Evolutionary conservation across 495 filamentous ascomycete species (phyloP).

Genomic region (Xylaria longipes): DNA sequence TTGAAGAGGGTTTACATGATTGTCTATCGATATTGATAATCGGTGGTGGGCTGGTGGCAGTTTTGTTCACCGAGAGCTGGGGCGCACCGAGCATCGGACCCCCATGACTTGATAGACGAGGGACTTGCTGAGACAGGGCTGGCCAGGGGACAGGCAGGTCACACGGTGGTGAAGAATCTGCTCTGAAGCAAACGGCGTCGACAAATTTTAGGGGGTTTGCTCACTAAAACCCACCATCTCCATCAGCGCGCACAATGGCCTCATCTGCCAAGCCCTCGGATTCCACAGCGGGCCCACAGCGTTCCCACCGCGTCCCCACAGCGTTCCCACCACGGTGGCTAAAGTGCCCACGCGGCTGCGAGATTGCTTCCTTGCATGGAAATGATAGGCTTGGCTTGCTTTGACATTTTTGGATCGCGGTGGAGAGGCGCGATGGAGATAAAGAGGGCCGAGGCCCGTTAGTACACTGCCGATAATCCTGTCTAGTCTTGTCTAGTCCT

Average conservation of each 20-base stretch:
- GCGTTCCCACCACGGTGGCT: constrained; percentile 17
- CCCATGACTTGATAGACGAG: background rate
- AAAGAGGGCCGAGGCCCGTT: constrained; percentile 16
- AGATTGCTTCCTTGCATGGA: constrained; percentile 17
- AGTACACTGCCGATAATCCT: background rate
- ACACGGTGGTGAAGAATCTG: constrained; percentile 23
- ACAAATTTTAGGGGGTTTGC: constrained; percentile 25
- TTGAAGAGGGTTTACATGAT: constrained; percentile 6
- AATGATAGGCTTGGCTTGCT: constrained; percentile 20
- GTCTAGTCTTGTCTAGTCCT: no score
- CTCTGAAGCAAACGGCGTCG: constrained; percentile 9
- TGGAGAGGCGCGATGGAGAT: background rate
- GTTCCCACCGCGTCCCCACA: background rate
- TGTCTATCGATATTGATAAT: background rate
- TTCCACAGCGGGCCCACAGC: constrained; percentile 6
- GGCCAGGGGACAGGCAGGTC: constrained; percentile 10
- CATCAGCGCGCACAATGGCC: background rate
- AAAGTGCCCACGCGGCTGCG: constrained; percentile 15
- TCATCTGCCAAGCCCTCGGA: background rate
- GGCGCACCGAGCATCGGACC: constrained; percentile 21
- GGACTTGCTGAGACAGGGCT: constrained; percentile 12
- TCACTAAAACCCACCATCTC: constrained; percentile 12
- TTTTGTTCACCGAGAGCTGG: background rate
- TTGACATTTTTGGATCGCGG: constrained; percentile 10
- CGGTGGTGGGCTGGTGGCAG: background rate